Percentiles rank a stretch among this genome's conserved stretches.
phyloP scores from a whole-genome alignment of 768 basidiomycete species.

The Leccinellum rugosiceps region DNA sequence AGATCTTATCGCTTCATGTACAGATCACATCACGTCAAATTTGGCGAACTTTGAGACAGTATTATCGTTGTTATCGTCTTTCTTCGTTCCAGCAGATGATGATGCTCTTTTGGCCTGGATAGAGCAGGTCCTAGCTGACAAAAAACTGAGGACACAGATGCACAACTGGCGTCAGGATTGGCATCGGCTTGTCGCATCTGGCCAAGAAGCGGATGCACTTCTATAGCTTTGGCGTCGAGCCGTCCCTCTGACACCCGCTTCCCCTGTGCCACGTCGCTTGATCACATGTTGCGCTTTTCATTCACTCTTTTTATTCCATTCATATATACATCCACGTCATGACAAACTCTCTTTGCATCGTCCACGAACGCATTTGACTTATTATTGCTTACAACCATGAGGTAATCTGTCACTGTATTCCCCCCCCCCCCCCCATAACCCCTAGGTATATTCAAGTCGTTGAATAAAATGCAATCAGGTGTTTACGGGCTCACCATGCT shows the following conservation, averaged over 20 bases:
- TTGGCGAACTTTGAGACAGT: constrained; percentile 90
- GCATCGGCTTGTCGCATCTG: constrained; percentile 62
- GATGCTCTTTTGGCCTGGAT: constrained; percentile 83
- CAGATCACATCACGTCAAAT: constrained; percentile 80
- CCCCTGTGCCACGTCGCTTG: constrained; percentile 3
- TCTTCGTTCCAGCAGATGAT: constrained; percentile 92
- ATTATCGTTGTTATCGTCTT: constrained; percentile 86
- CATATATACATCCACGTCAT: constrained; percentile 21
- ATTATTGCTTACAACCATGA: constrained; percentile 22
- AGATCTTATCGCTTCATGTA: constrained; percentile 2
- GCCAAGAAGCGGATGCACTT: constrained; percentile 59
- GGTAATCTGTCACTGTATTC: constrained; percentile 27
- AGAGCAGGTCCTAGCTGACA: constrained; percentile 51
- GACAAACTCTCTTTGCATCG: constrained; percentile 18
- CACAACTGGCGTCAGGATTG: constrained; percentile 77
- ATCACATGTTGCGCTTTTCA: not conserved
- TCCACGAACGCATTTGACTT: constrained; percentile 11
- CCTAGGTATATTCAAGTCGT: constrained; percentile 12
- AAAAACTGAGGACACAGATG: constrained; percentile 71
- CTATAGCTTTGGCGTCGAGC: constrained; percentile 36
- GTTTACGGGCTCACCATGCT: not conserved
- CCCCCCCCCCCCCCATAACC: constrained; percentile 8
- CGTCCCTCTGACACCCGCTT: not conserved
- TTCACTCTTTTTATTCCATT: constrained; percentile 16
- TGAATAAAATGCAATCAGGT: constrained; percentile 9